These are phyloP conservation scores for Fusarium sp. DNA, from an alignment of 2,329 filamentous ascomycete genomes.

Conservation along the genomic window DNA sequence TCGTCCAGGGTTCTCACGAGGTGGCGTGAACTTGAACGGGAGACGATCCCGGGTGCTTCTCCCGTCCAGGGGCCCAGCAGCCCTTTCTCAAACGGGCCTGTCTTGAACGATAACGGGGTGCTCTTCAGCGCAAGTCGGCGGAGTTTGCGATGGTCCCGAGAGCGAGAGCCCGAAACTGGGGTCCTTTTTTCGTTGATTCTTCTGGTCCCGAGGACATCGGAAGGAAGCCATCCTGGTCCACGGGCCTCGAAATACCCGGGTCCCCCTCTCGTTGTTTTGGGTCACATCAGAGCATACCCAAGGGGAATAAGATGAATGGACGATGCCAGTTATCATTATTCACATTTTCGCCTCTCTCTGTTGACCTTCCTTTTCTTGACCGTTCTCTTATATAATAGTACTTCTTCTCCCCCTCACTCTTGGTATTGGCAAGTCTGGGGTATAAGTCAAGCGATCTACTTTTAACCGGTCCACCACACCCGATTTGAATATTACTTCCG, in stretches of 20 bases:
- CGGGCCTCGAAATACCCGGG: neutral
- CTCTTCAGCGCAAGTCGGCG: slow-evolving; percentile 3
- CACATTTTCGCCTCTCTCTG: neutral
- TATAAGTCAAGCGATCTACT: neutral
- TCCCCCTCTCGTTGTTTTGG: neutral
- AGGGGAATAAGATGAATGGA: neutral
- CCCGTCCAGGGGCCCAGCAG: neutral
- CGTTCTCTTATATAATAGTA: neutral
- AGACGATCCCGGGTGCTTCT: neutral
- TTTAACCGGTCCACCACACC: neutral
- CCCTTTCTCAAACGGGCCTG: too few relatives aligned
- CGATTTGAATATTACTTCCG: slow-evolving; percentile 7
- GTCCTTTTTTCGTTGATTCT: neutral
- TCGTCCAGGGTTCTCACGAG: slow-evolving; percentile 3
- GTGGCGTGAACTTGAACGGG: slow-evolving; percentile 9
- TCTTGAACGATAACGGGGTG: slow-evolving; percentile 1
- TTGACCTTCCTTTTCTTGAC: neutral
- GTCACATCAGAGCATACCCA: neutral
- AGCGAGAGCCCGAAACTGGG: slow-evolving; percentile 19
- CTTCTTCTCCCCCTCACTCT: neutral
- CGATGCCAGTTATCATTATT: neutral
- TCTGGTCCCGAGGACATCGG: slow-evolving; percentile 6
- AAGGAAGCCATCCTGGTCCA: neutral
- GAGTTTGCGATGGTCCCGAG: slow-evolving; percentile 16
- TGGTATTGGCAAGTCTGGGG: neutral